Evolutionary conservation across 768 basidiomycete species (phyloP).

Genomic region (Russula dissimulans): DNA sequence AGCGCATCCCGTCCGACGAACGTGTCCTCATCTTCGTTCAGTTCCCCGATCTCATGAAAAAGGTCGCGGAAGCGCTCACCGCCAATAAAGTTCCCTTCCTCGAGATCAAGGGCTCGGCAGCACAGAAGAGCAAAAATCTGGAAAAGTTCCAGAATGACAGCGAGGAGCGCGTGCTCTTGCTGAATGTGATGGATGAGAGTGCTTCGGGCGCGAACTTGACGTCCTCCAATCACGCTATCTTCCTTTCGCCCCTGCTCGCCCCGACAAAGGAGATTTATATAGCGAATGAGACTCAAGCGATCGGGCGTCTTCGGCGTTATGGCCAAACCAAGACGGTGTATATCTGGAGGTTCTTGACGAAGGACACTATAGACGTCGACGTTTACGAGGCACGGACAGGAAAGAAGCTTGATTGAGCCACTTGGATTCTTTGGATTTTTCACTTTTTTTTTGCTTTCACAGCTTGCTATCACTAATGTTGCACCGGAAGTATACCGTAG

Average conservation of each 20-base stretch:
- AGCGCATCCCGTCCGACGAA: constrained; percentile 61
- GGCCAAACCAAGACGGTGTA: constrained; percentile 75
- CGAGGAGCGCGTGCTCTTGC: constrained; percentile 68
- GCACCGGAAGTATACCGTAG: background rate
- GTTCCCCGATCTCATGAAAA: constrained; percentile 87
- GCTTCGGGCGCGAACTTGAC: constrained; percentile 93
- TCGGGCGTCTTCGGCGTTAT: constrained; percentile 75
- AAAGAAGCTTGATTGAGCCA: constrained; percentile 16
- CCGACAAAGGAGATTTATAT: constrained; percentile 76
- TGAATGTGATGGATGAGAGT: constrained; percentile 92
- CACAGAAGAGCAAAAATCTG: constrained; percentile 70
- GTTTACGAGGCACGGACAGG: constrained; percentile 51
- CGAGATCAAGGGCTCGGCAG: constrained; percentile 72
- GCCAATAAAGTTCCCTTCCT: constrained; percentile 66
- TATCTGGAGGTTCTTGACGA: constrained; percentile 78
- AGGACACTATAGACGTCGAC: constrained; percentile 81
- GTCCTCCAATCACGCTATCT: constrained; percentile 89
- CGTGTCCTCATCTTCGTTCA: constrained; percentile 92
- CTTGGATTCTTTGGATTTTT: background rate
- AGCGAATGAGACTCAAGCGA: constrained; percentile 74
- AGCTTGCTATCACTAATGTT: background rate
- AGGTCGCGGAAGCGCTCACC: constrained; percentile 74
- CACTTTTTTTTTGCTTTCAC: background rate
- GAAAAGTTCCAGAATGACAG: constrained; percentile 80
- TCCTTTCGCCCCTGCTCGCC: constrained; percentile 85